Evolutionary conservation across 202 grass and related monocot genomes (phyloP), one percentile per base, ranked within the genome.

Genomic region (Miscanthus sacchariflorus): DNA sequence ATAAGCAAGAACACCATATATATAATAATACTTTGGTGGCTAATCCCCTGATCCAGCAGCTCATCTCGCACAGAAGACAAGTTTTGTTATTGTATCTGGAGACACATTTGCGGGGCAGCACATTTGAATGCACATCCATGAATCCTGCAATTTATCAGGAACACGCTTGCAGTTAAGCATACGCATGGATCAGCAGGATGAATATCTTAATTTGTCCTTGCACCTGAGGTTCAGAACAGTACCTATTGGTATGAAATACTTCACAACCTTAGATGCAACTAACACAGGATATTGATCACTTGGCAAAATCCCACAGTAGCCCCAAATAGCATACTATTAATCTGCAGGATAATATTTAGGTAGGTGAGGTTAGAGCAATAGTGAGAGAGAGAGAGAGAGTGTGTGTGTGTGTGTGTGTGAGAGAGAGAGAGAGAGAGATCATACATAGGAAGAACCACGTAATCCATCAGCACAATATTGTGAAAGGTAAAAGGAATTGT

Each of bases 401-500:
- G 49, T 19, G 17, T 56, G 50, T 17, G 48, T 15, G 48, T 17
- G 14, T 5, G 48, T 17, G 49, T 35, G 33, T 2, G 12, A 40
- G 13, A 40, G 18, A 13, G 9, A 8, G 19, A 63, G 52, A 17
- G 12, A 24, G 33, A 15, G 12, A 42, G 35, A 42, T 13, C 76
- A 78, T 78, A 63, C 54, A 40, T 78, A 63, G 33, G 2, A 61
- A 61, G 11, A 35, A 78, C 12, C 10, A 59, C 35, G 7, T 27
- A 13, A 59, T 63, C 38, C 18, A 38, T 43, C 9, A 63, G 13
- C 14, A 74, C 15, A 21, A 19, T 42, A 61, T 44, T 59, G 56
- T 59, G 7, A 59, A 59, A 59, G 69, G 49, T 66, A 50, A 2
- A 35, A 86, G 64, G 52, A 94, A 87, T 81, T 91, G 77, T 33